phyloP scores from a whole-genome alignment of 169 alveolate genomes.

The Eimeria zaria region DNA sequence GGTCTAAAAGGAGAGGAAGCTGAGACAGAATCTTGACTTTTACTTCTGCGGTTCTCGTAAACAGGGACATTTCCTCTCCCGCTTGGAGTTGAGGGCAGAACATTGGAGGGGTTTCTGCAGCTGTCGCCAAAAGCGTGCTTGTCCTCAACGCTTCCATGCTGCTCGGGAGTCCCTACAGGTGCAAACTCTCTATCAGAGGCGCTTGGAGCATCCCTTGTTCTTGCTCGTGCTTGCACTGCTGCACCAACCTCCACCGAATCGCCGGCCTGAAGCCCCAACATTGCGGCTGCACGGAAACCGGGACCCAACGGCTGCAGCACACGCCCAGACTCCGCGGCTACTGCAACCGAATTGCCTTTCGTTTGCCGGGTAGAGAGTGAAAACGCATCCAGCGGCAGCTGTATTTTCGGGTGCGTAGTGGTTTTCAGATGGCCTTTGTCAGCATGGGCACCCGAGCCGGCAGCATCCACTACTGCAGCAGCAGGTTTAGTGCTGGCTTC shows the following conservation, averaged over 20 bases:
- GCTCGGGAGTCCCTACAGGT: neutral
- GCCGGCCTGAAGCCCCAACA: neutral
- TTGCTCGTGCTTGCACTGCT: neutral
- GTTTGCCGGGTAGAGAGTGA: neutral
- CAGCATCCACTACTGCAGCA: slow-evolving; percentile 12
- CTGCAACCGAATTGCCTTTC: neutral
- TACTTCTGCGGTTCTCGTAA: neutral
- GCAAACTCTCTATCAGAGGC: neutral
- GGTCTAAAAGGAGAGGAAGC: neutral
- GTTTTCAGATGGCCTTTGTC: neutral
- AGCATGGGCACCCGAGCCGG: neutral
- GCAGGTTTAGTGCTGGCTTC: slow-evolving; percentile 3
- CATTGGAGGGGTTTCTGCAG: neutral
- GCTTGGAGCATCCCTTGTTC: slow-evolving; percentile 1
- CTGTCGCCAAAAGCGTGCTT: neutral
- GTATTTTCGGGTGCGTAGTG: neutral
- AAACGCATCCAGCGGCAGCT: neutral
- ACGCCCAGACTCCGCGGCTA: slow-evolving; percentile 5
- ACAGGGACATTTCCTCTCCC: neutral
- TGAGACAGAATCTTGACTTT: slow-evolving; percentile 4
- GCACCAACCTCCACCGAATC: neutral
- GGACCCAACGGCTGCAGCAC: slow-evolving; percentile 10
- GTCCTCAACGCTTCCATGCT: neutral
- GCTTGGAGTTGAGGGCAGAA: neutral
- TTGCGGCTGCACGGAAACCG: slow-evolving; percentile 3